phyloP scores from a whole-genome alignment of 2,329 filamentous ascomycete genomes.

The Claviceps monticola region DNA sequence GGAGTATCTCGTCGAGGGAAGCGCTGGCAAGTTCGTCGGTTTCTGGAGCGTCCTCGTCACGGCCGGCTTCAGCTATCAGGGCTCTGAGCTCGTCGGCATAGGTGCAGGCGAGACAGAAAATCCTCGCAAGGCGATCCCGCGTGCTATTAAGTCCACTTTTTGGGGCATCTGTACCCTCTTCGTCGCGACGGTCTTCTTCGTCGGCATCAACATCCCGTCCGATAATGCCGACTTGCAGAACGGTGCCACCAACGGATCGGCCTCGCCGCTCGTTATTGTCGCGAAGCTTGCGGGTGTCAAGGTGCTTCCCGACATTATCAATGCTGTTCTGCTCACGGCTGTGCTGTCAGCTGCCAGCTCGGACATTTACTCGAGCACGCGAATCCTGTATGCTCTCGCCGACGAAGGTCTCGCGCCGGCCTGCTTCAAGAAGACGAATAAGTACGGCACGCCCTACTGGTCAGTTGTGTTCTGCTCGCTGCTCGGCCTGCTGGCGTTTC shows the following conservation, averaged over 20 bases:
- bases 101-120: slow-evolving; percentile 66
- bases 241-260: slow-evolving; percentile 41
- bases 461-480: slow-evolving; percentile 40
- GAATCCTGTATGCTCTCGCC: slow-evolving; percentile 53
- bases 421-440: slow-evolving; percentile 45
- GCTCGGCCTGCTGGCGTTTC: slow-evolving; percentile 51
- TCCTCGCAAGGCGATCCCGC: slow-evolving; percentile 57
- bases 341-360: slow-evolving; percentile 69
- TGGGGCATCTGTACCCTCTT: slow-evolving; percentile 62
- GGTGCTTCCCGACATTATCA: slow-evolving; percentile 56
- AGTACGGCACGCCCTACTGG: slow-evolving; percentile 46
- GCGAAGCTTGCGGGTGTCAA: slow-evolving; percentile 47
- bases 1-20: slow-evolving; percentile 39
- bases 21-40: slow-evolving; percentile 48
- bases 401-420: slow-evolving; percentile 48
- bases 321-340: slow-evolving; percentile 63
- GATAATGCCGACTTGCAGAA: slow-evolving; percentile 39
- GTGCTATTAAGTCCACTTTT: slow-evolving; percentile 61
- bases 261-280: slow-evolving; percentile 51
- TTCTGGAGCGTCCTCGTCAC: slow-evolving; percentile 58
- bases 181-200: slow-evolving; percentile 50
- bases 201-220: slow-evolving; percentile 57
- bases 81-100: slow-evolving; percentile 63
- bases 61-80: slow-evolving; percentile 58
- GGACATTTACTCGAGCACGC: slow-evolving; percentile 59